Percentiles rank a stretch among this genome's conserved stretches.
These are phyloP conservation scores for Fusarium irregulare DNA, from an alignment of 2,329 filamentous ascomycete genomes.

Conservation along the genomic window DNA sequence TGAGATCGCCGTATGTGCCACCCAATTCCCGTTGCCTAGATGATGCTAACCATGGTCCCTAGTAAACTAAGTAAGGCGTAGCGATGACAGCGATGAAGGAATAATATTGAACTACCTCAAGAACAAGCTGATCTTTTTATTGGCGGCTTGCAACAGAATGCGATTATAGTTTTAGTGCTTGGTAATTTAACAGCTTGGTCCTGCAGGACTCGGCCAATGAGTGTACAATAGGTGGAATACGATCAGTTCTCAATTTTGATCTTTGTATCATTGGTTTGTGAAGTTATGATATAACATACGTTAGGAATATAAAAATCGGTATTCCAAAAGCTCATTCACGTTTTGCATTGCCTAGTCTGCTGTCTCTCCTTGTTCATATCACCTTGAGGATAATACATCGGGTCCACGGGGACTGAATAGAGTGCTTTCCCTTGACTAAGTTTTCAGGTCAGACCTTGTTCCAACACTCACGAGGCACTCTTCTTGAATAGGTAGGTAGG, in stretches of 20 bases:
- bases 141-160: slow-evolving; percentile 21
- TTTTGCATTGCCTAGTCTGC: background rate
- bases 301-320: background rate
- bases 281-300: background rate
- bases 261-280: background rate
- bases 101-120: slow-evolving; percentile 41
- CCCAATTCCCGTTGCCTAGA: background rate
- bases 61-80: slow-evolving; percentile 26
- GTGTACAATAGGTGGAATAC: slow-evolving; percentile 42
- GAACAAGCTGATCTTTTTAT: slow-evolving; percentile 32
- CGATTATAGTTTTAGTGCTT: slow-evolving; percentile 34
- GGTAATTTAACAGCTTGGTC: background rate
- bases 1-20: slow-evolving; percentile 63
- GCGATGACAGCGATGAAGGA: slow-evolving; percentile 3
- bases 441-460: background rate
- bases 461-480: background rate
- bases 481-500: background rate
- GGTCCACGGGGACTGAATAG: background rate
- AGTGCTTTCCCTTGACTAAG: background rate
- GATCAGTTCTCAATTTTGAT: slow-evolving; percentile 15
- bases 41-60: slow-evolving; percentile 19
- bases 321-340: background rate
- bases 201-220: background rate
- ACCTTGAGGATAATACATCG: background rate
- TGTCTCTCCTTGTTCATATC: background rate